phyloP scores from a whole-genome alignment of 2,329 filamentous ascomycete genomes.

The Cladorrhinum sp. region DNA sequence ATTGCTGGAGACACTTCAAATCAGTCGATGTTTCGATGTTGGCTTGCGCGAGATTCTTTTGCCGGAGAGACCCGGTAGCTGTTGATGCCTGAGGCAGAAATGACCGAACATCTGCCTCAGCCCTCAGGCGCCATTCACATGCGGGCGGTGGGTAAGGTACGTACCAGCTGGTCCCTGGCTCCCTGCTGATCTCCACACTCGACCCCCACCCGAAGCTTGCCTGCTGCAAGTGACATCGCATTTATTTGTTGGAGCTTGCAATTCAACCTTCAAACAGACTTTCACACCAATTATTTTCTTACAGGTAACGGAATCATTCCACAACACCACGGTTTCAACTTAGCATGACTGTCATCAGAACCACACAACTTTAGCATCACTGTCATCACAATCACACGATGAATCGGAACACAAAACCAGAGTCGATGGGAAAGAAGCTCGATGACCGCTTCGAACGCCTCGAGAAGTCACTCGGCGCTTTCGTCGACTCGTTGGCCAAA shows the following conservation, averaged over 20 bases:
- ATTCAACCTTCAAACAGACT: no score
- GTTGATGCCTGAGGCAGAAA: slow-evolving; percentile 29
- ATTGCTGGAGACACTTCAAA: slow-evolving; percentile 26
- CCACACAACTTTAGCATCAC: no score
- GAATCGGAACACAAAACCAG: slow-evolving; percentile 7
- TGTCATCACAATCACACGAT: neutral
- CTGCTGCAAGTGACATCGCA: neutral
- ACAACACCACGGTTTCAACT: no score
- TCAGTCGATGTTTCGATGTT: slow-evolving; percentile 23
- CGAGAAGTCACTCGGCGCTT: slow-evolving; percentile 62
- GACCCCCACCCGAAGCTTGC: neutral
- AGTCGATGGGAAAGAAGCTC: slow-evolving; percentile 59
- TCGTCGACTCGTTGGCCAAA: slow-evolving; percentile 77
- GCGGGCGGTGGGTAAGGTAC: neutral
- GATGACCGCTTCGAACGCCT: slow-evolving; percentile 63
- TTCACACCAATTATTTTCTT: no score
- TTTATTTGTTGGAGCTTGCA: neutral
- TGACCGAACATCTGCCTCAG: neutral
- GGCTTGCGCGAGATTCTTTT: slow-evolving; percentile 32
- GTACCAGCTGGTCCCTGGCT: neutral
- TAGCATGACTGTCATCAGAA: no score
- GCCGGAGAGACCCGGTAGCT: slow-evolving; percentile 32
- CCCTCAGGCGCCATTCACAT: neutral
- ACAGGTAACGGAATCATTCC: no score
- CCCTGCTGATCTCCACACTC: slow-evolving; percentile 7